phyloP scores from a whole-genome alignment of 306 rosid species.

The Aeschynomene evenia region DNA sequence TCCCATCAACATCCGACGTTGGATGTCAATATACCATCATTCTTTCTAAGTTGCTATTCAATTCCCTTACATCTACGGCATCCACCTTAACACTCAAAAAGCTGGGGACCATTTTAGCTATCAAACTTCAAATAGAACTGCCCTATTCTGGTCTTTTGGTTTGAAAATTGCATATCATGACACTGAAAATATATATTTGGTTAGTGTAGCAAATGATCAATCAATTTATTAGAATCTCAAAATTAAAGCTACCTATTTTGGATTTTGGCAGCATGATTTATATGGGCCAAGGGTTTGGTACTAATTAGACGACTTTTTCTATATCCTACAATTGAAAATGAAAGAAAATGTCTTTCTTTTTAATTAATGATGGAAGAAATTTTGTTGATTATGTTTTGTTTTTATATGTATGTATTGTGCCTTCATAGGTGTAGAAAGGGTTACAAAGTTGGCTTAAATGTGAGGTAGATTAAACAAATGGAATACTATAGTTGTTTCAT shows the following conservation, averaged over 20 bases:
- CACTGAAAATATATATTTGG: neutral
- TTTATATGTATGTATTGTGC: neutral
- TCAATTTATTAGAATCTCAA: neutral
- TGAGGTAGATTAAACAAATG: neutral
- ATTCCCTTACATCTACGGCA: neutral
- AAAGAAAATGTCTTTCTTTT: neutral
- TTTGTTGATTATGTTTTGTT: neutral
- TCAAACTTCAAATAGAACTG: slow-evolving; percentile 18
- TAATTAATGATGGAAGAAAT: slow-evolving; percentile 14
- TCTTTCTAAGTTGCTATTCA: neutral
- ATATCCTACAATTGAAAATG: neutral
- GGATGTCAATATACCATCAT: no score
- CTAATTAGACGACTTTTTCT: neutral
- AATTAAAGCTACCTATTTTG: neutral
- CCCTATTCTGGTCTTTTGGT: neutral
- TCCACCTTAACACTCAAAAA: neutral
- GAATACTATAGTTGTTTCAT: neutral
- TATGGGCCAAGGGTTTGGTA: neutral
- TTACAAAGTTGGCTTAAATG: neutral
- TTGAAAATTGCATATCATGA: slow-evolving; percentile 28
- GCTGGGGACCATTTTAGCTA: slow-evolving; percentile 36
- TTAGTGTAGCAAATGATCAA: neutral
- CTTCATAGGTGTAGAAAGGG: neutral
- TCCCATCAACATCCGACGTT: no score
- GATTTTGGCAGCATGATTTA: neutral